Percentiles rank a stretch among this genome's conserved stretches.
These are phyloP conservation scores for Chenopodium formosanum DNA, from an alignment of 148 eudicot genomes.

Conservation along the genomic window DNA sequence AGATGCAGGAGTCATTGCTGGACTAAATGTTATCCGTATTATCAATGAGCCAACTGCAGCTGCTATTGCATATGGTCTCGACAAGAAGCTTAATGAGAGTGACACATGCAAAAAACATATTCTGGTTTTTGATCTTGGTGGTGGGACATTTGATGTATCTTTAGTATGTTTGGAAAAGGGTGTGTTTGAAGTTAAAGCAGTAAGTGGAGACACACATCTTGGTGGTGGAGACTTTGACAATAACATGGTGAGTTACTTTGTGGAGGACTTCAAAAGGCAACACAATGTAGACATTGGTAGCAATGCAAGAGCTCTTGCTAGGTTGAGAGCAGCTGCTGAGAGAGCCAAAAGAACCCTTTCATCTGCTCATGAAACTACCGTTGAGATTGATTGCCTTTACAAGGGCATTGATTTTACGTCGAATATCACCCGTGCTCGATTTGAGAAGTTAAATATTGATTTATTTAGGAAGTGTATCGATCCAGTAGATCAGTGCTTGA, in stretches of 20 bases:
- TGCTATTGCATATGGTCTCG: too few relatives aligned
- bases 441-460: conserved; percentile 12
- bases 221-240: conserved; percentile 29
- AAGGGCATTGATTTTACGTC: conserved; percentile 29
- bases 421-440: conserved; percentile 15
- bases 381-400: conserved; percentile 25
- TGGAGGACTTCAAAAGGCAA: conserved; percentile 26
- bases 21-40: too few relatives aligned
- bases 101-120: too few relatives aligned
- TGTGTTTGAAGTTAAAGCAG: conserved; percentile 18
- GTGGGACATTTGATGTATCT: neutral
- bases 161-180: conserved; percentile 18
- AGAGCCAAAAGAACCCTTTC: conserved; percentile 24
- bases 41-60: too few relatives aligned
- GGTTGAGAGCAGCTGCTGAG: conserved; percentile 26
- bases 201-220: conserved; percentile 35
- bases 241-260: conserved; percentile 24
- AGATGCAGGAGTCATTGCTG: too few relatives aligned
- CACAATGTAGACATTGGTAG: conserved; percentile 20
- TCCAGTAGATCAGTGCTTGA: conserved; percentile 17
- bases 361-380: neutral
- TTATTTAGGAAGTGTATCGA: conserved; percentile 20
- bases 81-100: too few relatives aligned
- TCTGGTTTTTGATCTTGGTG: neutral
- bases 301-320: conserved; percentile 27